Evolutionary conservation across 257 asterid species (phyloP).

Genomic region (Buddleja alternifolia): DNA sequence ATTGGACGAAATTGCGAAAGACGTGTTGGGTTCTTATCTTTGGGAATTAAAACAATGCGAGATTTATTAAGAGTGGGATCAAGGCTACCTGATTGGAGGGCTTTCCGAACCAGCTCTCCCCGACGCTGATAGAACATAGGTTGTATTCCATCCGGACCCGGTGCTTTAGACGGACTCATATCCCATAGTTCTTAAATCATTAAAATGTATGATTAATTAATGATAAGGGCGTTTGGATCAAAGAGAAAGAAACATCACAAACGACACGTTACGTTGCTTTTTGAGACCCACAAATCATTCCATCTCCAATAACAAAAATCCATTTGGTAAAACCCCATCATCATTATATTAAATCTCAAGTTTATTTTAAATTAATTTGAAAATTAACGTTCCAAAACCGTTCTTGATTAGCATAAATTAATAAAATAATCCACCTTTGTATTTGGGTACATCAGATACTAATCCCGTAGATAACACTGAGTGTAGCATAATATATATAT

Average conservation of each 20-base stretch:
- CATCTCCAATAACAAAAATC: constrained; percentile 53
- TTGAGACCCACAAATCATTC: constrained; percentile 55
- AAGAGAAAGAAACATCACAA: constrained; percentile 40
- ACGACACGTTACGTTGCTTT: constrained; percentile 47
- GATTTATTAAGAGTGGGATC: too few species aligned
- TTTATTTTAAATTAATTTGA: constrained; percentile 23
- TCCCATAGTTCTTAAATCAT: constrained; percentile 23
- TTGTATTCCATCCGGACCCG: too few species aligned
- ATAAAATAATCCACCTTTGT: constrained; percentile 26
- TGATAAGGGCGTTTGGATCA: constrained; percentile 32
- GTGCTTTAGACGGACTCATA: too few species aligned
- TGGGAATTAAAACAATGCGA: too few species aligned
- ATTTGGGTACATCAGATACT: too few species aligned
- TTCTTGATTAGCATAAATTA: constrained; percentile 32
- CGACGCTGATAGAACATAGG: too few species aligned
- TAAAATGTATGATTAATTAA: constrained; percentile 20
- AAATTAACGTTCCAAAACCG: constrained; percentile 49
- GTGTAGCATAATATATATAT: too few species aligned
- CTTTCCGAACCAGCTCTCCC: too few species aligned
- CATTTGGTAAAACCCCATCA: constrained; percentile 36
- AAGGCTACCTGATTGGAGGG: too few species aligned
- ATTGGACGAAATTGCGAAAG: too few species aligned
- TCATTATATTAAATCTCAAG: constrained; percentile 32
- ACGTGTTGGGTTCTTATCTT: too few species aligned
- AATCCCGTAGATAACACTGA: too few species aligned